Evolutionary conservation across 2,329 filamentous ascomycete species (phyloP).

Genomic region (Magnaporthales sp.): DNA sequence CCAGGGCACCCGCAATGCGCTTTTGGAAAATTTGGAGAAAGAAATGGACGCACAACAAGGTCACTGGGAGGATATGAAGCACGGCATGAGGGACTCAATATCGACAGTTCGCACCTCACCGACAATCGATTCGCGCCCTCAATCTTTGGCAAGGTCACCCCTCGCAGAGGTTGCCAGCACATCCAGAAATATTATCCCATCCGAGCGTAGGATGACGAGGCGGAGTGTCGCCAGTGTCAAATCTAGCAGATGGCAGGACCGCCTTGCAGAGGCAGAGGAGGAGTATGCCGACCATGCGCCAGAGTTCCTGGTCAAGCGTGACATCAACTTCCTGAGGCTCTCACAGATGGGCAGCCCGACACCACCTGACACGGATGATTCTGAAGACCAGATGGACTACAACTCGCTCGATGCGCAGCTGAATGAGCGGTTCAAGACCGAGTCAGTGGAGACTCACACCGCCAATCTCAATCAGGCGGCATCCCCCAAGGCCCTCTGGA

Average conservation of each 20-base stretch:
- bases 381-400: constrained; percentile 25
- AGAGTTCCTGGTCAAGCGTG: constrained; percentile 25
- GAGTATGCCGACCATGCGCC: constrained; percentile 33
- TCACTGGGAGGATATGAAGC: constrained; percentile 50
- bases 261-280: constrained; percentile 34
- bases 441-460: constrained; percentile 1
- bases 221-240: constrained; percentile 6
- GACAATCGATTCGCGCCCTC: constrained; percentile 22
- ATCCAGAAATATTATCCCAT: constrained; percentile 8
- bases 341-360: constrained; percentile 41
- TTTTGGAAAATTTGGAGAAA: constrained; percentile 50
- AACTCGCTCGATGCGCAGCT: constrained; percentile 10
- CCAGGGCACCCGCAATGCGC: constrained; percentile 32
- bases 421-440: background rate
- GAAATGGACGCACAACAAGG: constrained; percentile 54
- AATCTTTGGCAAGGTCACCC: constrained; percentile 13
- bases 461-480: constrained; percentile 1
- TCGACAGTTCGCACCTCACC: constrained; percentile 32
- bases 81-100: constrained; percentile 41
- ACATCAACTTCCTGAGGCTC: constrained; percentile 30
- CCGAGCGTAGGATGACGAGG: constrained; percentile 29
- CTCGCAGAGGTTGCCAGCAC: background rate
- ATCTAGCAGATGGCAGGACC: constrained; percentile 28
- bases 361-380: constrained; percentile 42
- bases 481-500: constrained; percentile 18